Conservation (phyloP, 1,284 basidiomycete species). For the Blastosporella zonata region DNA sequence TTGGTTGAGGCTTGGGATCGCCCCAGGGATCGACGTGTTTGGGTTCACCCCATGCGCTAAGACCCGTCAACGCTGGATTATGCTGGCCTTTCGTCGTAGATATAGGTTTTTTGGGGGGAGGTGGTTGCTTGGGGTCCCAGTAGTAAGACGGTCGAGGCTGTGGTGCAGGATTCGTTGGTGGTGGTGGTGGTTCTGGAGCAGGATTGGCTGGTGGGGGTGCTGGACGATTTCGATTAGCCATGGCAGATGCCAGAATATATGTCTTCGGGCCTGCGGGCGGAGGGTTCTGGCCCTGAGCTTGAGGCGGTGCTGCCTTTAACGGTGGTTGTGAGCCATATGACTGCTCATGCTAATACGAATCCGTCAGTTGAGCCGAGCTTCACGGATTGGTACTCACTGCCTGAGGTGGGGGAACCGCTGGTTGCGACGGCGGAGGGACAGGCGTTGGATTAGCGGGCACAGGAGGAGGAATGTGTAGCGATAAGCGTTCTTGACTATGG, state of each 20-base stretch:
- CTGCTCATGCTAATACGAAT: slow-evolving; percentile 17
- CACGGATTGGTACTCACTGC: slow-evolving; percentile 14
- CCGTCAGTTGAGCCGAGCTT: slow-evolving; percentile 7
- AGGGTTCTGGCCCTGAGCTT: slow-evolving; percentile 12
- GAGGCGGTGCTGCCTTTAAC: slow-evolving; percentile 14
- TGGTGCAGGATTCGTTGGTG: slow-evolving; percentile 7
- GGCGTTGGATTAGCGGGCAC: slow-evolving; percentile 1
- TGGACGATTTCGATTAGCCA: slow-evolving; percentile 19
- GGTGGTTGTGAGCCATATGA: slow-evolving; percentile 21
- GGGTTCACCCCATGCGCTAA: slow-evolving; percentile 21
- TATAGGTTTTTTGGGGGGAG: slow-evolving; percentile 8
- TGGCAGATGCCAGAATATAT: slow-evolving; percentile 17
- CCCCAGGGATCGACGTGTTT: slow-evolving; percentile 24
- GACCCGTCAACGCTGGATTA: slow-evolving; percentile 7
- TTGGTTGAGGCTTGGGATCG: slow-evolving; percentile 16
- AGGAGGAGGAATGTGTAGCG: slow-evolving; percentile 12
- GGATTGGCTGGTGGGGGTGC: slow-evolving; percentile 6
- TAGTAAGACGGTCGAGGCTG: slow-evolving; percentile 14
- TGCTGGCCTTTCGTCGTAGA: slow-evolving; percentile 13
- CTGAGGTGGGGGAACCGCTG: slow-evolving; percentile 4
- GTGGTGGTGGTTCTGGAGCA: neutral
- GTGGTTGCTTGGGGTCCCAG: slow-evolving; percentile 15
- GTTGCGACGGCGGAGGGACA: slow-evolving; percentile 3
- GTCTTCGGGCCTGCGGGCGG: slow-evolving; percentile 7
- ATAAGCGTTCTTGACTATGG: slow-evolving; percentile 10